Percentiles rank a stretch among this genome's conserved stretches.
phyloP scores from a whole-genome alignment of 176 grass and related monocot genomes.

The Alopecurus myosuroides region DNA sequence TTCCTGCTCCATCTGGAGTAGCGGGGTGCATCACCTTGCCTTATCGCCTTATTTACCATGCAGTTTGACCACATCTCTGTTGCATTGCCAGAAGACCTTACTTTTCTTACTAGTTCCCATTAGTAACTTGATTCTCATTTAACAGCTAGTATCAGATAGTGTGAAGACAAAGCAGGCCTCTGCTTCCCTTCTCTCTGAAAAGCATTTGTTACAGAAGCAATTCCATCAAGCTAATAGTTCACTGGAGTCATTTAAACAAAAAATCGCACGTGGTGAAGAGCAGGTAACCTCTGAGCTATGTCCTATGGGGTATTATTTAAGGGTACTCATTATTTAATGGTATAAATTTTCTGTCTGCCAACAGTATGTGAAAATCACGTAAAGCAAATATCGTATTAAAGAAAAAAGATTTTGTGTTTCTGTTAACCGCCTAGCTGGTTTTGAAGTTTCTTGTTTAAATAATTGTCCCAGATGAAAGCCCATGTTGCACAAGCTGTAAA shows the following conservation, averaged over 20 bases:
- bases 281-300: constrained; percentile 49
- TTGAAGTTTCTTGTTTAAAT: constrained; percentile 14
- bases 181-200: constrained; percentile 81
- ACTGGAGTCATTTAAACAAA: constrained; percentile 75
- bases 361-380: not conserved
- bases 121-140: constrained; percentile 35
- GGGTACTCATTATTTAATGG: constrained; percentile 10
- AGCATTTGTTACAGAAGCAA: constrained; percentile 79
- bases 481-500: constrained; percentile 71
- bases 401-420: not conserved
- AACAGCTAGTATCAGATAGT: constrained; percentile 91
- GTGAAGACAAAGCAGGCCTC: constrained; percentile 92
- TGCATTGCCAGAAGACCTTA: not conserved
- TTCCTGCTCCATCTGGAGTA: not conserved
- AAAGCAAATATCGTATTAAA: not conserved
- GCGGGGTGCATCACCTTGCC: not conserved
- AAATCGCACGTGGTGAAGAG: constrained; percentile 67
- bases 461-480: constrained; percentile 60
- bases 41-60: not conserved
- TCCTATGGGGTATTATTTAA: constrained; percentile 11
- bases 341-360: not conserved
- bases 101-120: not conserved
- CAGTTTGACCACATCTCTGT: not conserved
- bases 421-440: not conserved
- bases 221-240: constrained; percentile 70